Base-by-base conservation (phyloP, 2,329 filamentous ascomycete species). In the Cladosporium sp. region DNA sequence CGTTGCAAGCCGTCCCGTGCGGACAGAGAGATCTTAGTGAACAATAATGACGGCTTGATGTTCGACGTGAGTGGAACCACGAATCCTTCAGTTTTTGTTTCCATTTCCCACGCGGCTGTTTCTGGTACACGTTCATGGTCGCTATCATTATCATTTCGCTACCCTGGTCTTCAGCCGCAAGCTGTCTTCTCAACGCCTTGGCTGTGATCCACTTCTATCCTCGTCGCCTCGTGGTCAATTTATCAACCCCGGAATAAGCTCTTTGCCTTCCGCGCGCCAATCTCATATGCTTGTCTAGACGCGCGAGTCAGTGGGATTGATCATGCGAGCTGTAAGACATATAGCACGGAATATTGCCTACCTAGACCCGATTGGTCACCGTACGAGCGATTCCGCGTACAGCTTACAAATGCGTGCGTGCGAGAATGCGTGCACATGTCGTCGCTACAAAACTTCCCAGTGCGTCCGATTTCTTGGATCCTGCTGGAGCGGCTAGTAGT, bases 381-480 rank as follows among this genome's bases (percentile, higher is more conserved):
- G 29, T 28, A 21, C 12, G 23, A 33, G 58, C 12, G 58, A 21
- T 12, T 12, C 23, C 49, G 37, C 61, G 50, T 56, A 23, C 29
- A 23, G 61, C 61, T 63, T 53, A 63, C 50, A 55, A 63, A 63
- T 63, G 10, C 26, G 8, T 55, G 52, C 52, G 33, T 33, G 28
- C 52, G 21, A 23, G 28, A 21, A 46, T 23, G 40, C n/a, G 40
- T 46, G 40, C 40, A 46, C 40, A 46, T 21, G 40, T 46, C 21
- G 40, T 46, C 40, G 40, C 18, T 46, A 10, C 2, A 21, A 21
- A 46, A 1, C n/a, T 46, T 46, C 40, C n/a, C n/a, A 21, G 40
- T 46, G 11, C 8, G n/a, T 21, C 40, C 40, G 40, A 11, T 21
- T 46, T n/a, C 10, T 21, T 46, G n/a, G 40, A 46, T 46, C 40